These are phyloP conservation scores for Rhodosorus marinus DNA, from an alignment of 23 red algal species.

Conservation along the genomic window DNA sequence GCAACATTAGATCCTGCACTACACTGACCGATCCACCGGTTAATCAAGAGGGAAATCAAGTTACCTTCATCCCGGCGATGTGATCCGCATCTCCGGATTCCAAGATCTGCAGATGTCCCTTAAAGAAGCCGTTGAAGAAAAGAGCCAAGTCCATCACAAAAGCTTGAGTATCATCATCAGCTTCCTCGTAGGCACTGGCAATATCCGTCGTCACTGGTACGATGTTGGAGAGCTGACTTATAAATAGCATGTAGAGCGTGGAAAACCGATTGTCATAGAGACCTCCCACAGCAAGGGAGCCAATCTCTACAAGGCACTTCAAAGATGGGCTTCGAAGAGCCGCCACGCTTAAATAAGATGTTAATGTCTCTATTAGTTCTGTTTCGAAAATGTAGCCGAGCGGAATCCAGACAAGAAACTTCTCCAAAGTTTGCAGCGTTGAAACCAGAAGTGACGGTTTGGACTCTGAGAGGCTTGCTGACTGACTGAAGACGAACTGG, in stretches of 20 bases:
- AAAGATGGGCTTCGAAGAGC: constrained; percentile 47
- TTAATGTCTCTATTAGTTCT: constrained; percentile 63
- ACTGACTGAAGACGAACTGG: constrained; percentile 69
- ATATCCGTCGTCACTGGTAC: constrained; percentile 61
- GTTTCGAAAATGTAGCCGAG: constrained; percentile 96
- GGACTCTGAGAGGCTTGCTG: constrained; percentile 22
- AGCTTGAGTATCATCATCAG: constrained; percentile 40
- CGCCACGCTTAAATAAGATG: constrained; percentile 30
- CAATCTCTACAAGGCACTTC: constrained; percentile 82
- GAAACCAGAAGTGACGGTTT: constrained; percentile 53
- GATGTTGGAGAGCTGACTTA: constrained; percentile 41
- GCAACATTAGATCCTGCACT: no score
- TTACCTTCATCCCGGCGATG: no score
- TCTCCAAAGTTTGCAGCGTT: constrained; percentile 78
- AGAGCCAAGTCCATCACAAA: constrained; percentile 90
- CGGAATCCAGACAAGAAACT: constrained; percentile 97
- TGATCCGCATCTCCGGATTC: constrained; percentile 37
- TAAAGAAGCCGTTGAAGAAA: constrained; percentile 93
- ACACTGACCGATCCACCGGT: no score
- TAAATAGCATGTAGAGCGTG: constrained; percentile 46
- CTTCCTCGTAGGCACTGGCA: constrained; percentile 38
- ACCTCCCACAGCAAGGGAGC: constrained; percentile 3
- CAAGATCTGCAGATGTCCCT: constrained; percentile 34
- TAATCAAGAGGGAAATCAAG: no score
- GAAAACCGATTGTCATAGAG: constrained; percentile 57